Percentiles rank a stretch among this genome's conserved stretches.
Evolutionary conservation across 306 rosid genomes (phyloP).

Genomic region (Urtica urens): DNA sequence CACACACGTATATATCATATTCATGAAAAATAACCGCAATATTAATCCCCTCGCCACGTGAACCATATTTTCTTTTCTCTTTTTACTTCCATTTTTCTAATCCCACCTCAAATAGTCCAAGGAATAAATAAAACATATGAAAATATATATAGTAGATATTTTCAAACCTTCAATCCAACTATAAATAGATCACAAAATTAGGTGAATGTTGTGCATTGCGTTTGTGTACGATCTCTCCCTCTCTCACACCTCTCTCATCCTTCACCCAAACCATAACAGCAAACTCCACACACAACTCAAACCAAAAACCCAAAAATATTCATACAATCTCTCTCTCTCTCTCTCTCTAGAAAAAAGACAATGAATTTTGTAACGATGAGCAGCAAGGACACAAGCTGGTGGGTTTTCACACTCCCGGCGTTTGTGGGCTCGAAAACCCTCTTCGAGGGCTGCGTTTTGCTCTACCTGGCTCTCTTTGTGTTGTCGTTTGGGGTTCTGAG

Average conservation of each 20-base stretch:
- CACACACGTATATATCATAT: no score
- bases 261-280: neutral
- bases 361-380: slow-evolving; percentile 7
- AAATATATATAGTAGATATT: no score
- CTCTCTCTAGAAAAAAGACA: neutral
- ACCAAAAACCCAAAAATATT: neutral
- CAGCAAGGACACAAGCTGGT: slow-evolving; percentile 24
- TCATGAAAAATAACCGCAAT: no score
- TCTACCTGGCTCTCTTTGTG: slow-evolving; percentile 7
- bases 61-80: no score
- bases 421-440: slow-evolving; percentile 20
- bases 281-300: no score
- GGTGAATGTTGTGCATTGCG: no score
- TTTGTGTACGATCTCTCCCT: neutral
- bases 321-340: neutral
- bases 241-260: neutral
- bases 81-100: no score
- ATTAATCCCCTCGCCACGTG: no score
- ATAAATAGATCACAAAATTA: no score
- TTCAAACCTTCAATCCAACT: no score
- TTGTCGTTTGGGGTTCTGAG: slow-evolving; percentile 15
- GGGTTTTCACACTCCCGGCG: slow-evolving; percentile 33
- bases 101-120: no score
- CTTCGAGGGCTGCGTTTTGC: slow-evolving; percentile 11
- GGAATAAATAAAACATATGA: no score